A percentile compares a stretch with the other conserved stretches of the same genome.
Conservation (phyloP, 495 filamentous ascomycete genomes). For the Aspergillus biplanus region DNA sequence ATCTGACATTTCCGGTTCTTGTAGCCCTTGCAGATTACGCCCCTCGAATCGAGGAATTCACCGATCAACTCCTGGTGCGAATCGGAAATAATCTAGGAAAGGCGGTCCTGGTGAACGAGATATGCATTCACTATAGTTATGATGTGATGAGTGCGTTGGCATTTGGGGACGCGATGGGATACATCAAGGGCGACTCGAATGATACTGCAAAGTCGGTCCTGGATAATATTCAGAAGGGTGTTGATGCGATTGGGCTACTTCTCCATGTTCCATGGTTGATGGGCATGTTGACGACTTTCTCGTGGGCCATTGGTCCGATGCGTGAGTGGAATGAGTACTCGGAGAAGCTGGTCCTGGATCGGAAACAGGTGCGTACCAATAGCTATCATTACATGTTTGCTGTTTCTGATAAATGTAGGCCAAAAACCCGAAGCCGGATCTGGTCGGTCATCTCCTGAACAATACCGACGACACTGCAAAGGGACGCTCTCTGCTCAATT, state of each 20-base stretch:
- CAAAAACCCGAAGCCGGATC: constrained; percentile 9
- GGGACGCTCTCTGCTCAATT: constrained; percentile 7
- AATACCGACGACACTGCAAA: constrained; percentile 5
- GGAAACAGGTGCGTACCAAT: constrained; percentile 2
- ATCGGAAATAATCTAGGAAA: constrained; percentile 8
- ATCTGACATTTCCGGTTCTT: background rate
- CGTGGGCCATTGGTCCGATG: constrained; percentile 9
- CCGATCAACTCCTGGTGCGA: background rate
- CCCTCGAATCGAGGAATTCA: constrained; percentile 9
- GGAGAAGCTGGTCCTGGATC: constrained; percentile 2
- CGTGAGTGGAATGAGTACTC: constrained; percentile 12
- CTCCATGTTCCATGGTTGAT: constrained; percentile 8
- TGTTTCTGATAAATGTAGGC: background rate
- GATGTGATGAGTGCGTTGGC: constrained; percentile 10
- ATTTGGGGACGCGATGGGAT: constrained; percentile 4
- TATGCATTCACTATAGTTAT: constrained; percentile 9
- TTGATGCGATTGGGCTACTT: constrained; percentile 8
- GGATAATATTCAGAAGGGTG: constrained; percentile 7
- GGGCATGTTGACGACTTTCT: constrained; percentile 7
- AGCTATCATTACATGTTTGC: background rate
- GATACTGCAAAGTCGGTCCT: constrained; percentile 11
- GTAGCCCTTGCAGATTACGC: constrained; percentile 6
- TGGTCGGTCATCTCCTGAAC: constrained; percentile 4
- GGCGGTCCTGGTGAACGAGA: constrained; percentile 1
- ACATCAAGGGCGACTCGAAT: constrained; percentile 7